Evolutionary conservation across 192 early-diverging fungal genomes (phyloP).

Genomic region (Podochytrium sp.): DNA sequence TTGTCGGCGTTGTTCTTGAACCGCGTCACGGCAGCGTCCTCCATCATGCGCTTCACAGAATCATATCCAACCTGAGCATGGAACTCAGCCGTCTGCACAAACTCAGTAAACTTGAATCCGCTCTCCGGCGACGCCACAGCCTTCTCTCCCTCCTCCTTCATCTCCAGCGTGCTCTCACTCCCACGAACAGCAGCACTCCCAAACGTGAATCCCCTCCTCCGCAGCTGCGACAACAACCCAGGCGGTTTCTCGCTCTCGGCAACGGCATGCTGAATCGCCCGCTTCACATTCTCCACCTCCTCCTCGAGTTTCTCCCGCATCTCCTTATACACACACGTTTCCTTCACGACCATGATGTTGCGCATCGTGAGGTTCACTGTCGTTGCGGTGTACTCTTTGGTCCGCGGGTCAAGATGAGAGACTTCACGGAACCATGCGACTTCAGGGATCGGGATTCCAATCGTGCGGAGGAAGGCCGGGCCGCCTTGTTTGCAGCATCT

Average conservation of each 20-base stretch:
- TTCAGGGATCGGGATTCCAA: conserved; percentile 55
- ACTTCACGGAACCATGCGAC: conserved; percentile 89
- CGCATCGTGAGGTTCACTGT: conserved; percentile 87
- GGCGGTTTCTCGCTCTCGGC: neutral
- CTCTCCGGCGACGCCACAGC: neutral
- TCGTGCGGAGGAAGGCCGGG: conserved; percentile 72
- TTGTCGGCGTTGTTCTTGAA: conserved; percentile 90
- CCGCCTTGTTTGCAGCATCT: conserved; percentile 84
- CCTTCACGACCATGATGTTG: conserved; percentile 81
- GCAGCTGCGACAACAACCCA: neutral
- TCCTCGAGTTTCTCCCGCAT: neutral
- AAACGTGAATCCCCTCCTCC: neutral
- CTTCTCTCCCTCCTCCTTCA: neutral
- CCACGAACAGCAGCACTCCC: neutral
- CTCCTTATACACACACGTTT: conserved; percentile 78
- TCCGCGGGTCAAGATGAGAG: conserved; percentile 80
- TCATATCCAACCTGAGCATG: conserved; percentile 71
- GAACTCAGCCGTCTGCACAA: conserved; percentile 84
- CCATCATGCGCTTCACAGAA: conserved; percentile 64
- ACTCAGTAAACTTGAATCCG: conserved; percentile 42
- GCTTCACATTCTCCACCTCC: neutral
- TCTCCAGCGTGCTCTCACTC: neutral
- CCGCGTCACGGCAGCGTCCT: conserved; percentile 80
- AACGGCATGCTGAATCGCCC: neutral
- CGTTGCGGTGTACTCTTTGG: conserved; percentile 72